phyloP scores from a whole-genome alignment of 2,329 filamentous ascomycete species.

The Cladophialophora psammophila region DNA sequence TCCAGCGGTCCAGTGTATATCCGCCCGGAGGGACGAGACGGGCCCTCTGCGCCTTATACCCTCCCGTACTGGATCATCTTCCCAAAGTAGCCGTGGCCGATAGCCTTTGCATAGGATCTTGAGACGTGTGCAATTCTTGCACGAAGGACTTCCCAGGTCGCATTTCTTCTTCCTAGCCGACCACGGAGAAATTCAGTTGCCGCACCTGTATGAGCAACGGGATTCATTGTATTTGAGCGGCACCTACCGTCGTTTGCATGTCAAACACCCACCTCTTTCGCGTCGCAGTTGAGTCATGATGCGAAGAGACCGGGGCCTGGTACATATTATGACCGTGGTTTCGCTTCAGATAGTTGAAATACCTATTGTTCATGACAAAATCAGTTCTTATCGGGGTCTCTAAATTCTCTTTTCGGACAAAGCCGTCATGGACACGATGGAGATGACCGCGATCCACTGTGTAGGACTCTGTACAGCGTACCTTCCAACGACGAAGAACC shows the following conservation, averaged over 20 bases:
- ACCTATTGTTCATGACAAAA: background rate
- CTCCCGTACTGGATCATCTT: slow-evolving; percentile 11
- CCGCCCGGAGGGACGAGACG: background rate
- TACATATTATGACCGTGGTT: background rate
- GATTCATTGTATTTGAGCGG: background rate
- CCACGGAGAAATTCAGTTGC: background rate
- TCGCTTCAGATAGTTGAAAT: background rate
- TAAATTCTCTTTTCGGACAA: background rate
- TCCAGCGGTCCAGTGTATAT: background rate
- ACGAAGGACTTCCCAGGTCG: slow-evolving; percentile 8
- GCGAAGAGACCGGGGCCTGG: background rate
- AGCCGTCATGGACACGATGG: background rate
- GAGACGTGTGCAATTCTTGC: background rate
- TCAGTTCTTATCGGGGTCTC: background rate
- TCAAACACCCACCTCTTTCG: slow-evolving; percentile 11
- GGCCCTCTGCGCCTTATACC: slow-evolving; percentile 10
- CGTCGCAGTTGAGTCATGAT: background rate
- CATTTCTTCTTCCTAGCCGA: slow-evolving; percentile 13
- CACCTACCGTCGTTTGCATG: slow-evolving; percentile 14
- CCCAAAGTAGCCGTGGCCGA: slow-evolving; percentile 5
- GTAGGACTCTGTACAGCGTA: background rate
- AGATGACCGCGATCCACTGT: background rate
- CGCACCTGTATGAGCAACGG: background rate
- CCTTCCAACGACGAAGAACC: background rate
- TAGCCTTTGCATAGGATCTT: slow-evolving; percentile 7